Evolutionary conservation across 2,329 filamentous ascomycete genomes (phyloP), one percentile per base, ranked within the genome.

Genomic region (Colletotrichum filicis): DNA sequence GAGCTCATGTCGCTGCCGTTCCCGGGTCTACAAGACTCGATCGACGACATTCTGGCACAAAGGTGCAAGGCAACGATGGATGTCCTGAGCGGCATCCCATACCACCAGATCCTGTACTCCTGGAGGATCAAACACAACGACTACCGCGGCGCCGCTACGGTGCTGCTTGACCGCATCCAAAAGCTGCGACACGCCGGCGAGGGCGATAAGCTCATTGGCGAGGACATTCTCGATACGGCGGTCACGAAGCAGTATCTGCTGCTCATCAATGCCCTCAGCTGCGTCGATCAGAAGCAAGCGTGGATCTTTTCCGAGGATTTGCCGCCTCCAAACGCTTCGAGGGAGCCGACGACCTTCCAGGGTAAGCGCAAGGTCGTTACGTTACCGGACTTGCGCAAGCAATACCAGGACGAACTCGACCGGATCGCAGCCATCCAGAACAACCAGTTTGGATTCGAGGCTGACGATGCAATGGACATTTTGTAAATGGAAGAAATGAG

Each of bases 351-450:
- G 14, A 68, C 56, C 59, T 60, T 65, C 53, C 64, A 72, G 49
- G 77, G 82, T 16, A 93, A 92, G 85, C 91, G 95, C 74, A 92
- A 90, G 80, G 91, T 98, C 46, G 89, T 98, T 19, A 98, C 94
- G 37, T 85, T 99, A 67, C 93, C 93, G 35, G 95, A 98, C 80
- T 86, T 98, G 65, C 90, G 95, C 79, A 94, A 93, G 82, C 93
- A 96, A 80, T 99, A 98, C 81, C 94, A 97, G 83, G 91, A 90
- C 28, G 95, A 98, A 83, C 85, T 99, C 79, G 97, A 99, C 83
- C 89, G 95, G 75, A 93, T 97, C 76, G 94, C 93, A 65, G 93
- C 94, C 66, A 95, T 98, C 80, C 92, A 97, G 83, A 94, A 94
- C 79, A 95, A 97, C 71, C 92, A 97, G 80, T 98, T 97, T 86